These are phyloP conservation scores for Sphagnum tenellum DNA, from an alignment of 225 moss, liverwort and hornwort species.

Conservation along the genomic window DNA sequence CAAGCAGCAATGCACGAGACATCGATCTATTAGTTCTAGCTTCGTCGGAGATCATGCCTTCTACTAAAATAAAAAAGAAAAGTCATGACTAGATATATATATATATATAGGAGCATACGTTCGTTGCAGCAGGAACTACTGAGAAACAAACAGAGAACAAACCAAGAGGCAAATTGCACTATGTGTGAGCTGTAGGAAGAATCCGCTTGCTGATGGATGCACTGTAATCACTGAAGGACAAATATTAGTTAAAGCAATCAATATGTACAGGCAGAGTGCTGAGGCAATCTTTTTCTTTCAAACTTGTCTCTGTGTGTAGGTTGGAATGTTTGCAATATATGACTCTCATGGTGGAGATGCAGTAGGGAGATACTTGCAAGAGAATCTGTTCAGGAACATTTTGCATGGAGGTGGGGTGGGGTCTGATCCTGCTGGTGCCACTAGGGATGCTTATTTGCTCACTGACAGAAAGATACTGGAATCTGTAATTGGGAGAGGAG, in stretches of 20 bases:
- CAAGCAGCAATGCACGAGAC: no score
- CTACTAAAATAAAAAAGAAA: no score
- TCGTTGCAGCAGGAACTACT: no score
- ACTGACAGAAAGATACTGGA: conserved; percentile 65
- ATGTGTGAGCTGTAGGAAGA: neutral
- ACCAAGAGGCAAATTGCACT: no score
- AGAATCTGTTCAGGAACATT: conserved; percentile 58
- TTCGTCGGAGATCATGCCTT: no score
- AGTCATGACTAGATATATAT: no score
- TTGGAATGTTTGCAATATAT: conserved; percentile 72
- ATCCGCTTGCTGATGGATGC: neutral
- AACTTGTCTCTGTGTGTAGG: conserved; percentile 15
- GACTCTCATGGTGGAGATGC: conserved; percentile 54
- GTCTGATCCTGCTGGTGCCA: conserved; percentile 69
- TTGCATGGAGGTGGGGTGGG: conserved; percentile 46
- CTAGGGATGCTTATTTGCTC: conserved; percentile 71
- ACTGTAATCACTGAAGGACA: neutral
- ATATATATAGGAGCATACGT: no score
- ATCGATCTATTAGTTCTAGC: no score
- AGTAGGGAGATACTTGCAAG: conserved; percentile 46
- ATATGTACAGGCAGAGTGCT: no score
- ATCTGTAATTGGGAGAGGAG: conserved; percentile 19
- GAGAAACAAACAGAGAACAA: no score
- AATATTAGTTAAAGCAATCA: no score
- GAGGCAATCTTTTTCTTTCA: no score